Conservation (phyloP, 306 rosid species). For the Malus fusca region DNA sequence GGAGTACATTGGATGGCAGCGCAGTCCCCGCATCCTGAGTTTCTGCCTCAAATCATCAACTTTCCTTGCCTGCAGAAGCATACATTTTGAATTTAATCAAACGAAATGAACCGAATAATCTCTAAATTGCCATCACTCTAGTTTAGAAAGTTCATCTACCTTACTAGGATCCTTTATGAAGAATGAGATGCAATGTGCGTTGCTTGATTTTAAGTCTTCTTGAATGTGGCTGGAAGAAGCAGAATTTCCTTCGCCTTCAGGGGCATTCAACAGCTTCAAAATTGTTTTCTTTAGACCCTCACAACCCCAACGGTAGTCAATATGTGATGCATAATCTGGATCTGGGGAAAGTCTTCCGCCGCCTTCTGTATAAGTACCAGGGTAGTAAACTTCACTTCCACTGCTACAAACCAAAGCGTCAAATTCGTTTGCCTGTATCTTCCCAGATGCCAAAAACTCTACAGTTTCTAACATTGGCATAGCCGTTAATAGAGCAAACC, state of each 20-base stretch:
- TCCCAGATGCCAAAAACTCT: slow-evolving; percentile 47
- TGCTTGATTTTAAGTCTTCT: slow-evolving; percentile 49
- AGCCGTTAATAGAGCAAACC: slow-evolving; percentile 60
- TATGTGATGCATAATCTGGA: slow-evolving; percentile 58
- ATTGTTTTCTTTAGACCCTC: slow-evolving; percentile 59
- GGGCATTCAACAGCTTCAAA: slow-evolving; percentile 40
- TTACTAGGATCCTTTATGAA: slow-evolving; percentile 38
- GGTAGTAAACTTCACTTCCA: slow-evolving; percentile 62
- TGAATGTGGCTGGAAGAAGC: slow-evolving; percentile 17
- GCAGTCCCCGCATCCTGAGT: slow-evolving; percentile 66
- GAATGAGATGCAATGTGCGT: slow-evolving; percentile 57
- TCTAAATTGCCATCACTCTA: neutral
- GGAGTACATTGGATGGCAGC: slow-evolving; percentile 73
- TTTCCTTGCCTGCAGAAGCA: slow-evolving; percentile 38
- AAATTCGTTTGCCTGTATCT: slow-evolving; percentile 40
- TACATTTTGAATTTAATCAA: neutral
- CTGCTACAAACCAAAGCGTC: slow-evolving; percentile 61
- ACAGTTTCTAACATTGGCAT: slow-evolving; percentile 51
- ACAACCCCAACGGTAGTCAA: slow-evolving; percentile 60
- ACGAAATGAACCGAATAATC: neutral
- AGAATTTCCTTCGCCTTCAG: slow-evolving; percentile 25
- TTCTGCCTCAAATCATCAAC: slow-evolving; percentile 66
- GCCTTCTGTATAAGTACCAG: slow-evolving; percentile 35
- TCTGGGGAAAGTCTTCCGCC: slow-evolving; percentile 50
- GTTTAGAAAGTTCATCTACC: slow-evolving; percentile 24